Evolutionary conservation across 306 rosid species (phyloP).

Genomic region (Cicer judaicum): DNA sequence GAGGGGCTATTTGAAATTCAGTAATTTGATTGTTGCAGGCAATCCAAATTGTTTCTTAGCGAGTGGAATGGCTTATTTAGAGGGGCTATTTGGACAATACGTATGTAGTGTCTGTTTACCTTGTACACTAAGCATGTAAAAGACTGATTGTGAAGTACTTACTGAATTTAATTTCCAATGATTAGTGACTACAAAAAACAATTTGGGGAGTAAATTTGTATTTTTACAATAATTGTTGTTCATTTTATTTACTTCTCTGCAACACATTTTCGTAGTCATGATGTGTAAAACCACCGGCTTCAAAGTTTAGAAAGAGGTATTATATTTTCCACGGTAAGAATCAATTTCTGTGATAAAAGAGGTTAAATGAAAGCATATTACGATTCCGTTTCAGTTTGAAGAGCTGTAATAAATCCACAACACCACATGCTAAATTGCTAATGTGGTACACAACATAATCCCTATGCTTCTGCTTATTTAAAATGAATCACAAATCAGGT

Average conservation of each 20-base stretch:
- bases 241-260: background rate
- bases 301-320: background rate
- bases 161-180: background rate
- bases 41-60: background rate
- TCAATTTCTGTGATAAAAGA: background rate
- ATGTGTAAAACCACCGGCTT: background rate
- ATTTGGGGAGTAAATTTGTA: background rate
- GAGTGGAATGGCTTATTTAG: background rate
- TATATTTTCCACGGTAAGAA: background rate
- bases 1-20: background rate
- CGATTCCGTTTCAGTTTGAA: background rate
- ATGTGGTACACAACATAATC: no score
- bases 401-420: background rate
- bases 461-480: no score
- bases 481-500: no score
- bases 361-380: background rate
- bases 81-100: slow-evolving; percentile 1
- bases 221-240: background rate
- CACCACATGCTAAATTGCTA: no score
- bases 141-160: background rate
- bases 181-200: background rate
- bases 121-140: background rate
- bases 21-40: background rate
- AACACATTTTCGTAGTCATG: background rate
- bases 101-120: background rate